A percentile compares a stretch with the other conserved stretches of the same genome.
Evolutionary conservation across 805 yeast genomes (phyloP).

Genomic region (Sungouiella thailandica): DNA sequence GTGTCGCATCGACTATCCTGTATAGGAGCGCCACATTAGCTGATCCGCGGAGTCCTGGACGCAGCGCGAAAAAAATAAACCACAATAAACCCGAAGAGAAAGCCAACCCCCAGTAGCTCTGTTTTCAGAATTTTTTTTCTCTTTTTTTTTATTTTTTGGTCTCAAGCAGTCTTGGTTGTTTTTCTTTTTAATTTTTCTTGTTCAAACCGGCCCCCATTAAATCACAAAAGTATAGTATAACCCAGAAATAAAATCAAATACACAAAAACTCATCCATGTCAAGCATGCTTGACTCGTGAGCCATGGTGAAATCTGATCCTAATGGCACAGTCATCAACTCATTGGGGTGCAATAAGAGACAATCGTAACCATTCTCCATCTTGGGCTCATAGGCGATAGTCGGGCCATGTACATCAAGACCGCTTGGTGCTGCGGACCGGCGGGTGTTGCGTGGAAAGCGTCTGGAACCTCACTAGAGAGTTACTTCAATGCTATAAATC

Average conservation of each 20-base stretch:
- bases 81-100: too few relatives aligned
- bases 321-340: too few relatives aligned
- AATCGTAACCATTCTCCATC: slow-evolving; percentile 1
- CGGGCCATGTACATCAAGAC: slow-evolving; percentile 23
- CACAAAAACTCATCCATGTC: slow-evolving; percentile 30
- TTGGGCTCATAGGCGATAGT: slow-evolving; percentile 1
- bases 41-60: too few relatives aligned
- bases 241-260: slow-evolving; percentile 16
- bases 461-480: slow-evolving; percentile 9
- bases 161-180: slow-evolving; percentile 12
- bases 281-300: slow-evolving; percentile 9
- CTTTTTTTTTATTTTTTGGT: slow-evolving; percentile 5
- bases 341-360: too few relatives aligned
- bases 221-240: slow-evolving; percentile 5
- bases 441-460: slow-evolving; percentile 10
- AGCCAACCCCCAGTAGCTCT: slow-evolving; percentile 1
- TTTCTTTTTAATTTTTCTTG: slow-evolving; percentile 6
- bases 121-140: slow-evolving; percentile 3
- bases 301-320: too few relatives aligned
- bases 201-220: slow-evolving; percentile 8
- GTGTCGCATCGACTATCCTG: too few relatives aligned
- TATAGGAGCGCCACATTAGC: too few relatives aligned
- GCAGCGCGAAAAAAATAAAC: too few relatives aligned
- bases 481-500: slow-evolving; percentile 33
- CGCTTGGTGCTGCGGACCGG: slow-evolving; percentile 41